Conservation (phyloP, 768 basidiomycete species). For the Leccinum rimulosum region DNA sequence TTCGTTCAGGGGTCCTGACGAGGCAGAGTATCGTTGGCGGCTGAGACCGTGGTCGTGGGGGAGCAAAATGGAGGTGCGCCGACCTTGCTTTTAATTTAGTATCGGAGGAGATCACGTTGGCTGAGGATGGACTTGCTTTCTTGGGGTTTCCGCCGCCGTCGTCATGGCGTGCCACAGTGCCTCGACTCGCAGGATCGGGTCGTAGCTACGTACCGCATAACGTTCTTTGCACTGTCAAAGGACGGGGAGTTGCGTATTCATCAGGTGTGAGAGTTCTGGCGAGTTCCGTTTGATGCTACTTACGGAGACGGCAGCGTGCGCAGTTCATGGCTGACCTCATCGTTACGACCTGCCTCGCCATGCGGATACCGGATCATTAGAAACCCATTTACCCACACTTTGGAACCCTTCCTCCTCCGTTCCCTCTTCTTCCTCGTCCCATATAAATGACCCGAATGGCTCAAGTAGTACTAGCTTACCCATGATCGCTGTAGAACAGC, state of each 20-base stretch:
- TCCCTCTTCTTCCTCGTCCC: background rate
- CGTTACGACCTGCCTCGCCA: slow-evolving; percentile 30
- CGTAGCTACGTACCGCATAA: slow-evolving; percentile 32
- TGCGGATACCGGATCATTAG: slow-evolving; percentile 30
- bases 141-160: background rate
- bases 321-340: slow-evolving; percentile 27
- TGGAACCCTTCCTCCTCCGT: no score
- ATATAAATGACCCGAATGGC: no score
- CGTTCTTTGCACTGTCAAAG: slow-evolving; percentile 28
- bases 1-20: slow-evolving; percentile 25
- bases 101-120: no score
- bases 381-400: background rate
- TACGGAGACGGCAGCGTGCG: background rate
- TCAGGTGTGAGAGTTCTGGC: slow-evolving; percentile 20
- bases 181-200: slow-evolving; percentile 18
- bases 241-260: slow-evolving; percentile 31
- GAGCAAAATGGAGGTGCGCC: slow-evolving; percentile 20
- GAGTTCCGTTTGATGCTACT: background rate
- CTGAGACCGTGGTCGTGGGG: slow-evolving; percentile 11
- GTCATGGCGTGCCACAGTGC: slow-evolving; percentile 18
- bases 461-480: no score
- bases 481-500: no score
- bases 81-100: background rate
- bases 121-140: no score
- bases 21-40: slow-evolving; percentile 26